phyloP scores from a whole-genome alignment of 768 basidiomycete species.

The Amanita polypyramis region DNA sequence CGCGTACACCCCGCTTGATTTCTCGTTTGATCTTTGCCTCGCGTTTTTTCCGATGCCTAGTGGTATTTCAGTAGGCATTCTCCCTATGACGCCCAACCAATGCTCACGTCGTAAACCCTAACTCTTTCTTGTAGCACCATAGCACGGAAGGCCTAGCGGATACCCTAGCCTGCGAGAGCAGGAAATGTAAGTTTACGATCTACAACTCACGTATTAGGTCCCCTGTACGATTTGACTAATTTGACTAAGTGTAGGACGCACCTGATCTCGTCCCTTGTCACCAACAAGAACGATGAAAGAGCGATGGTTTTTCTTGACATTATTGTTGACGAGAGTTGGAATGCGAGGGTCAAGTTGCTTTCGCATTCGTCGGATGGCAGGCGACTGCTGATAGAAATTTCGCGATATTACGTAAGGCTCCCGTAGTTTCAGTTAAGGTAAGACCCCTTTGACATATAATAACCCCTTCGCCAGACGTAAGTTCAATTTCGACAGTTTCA shows the following conservation, averaged over 20 bases:
- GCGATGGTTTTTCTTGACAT: slow-evolving; percentile 86
- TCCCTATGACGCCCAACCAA: not conserved
- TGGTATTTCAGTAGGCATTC: not conserved
- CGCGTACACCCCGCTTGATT: slow-evolving; percentile 87
- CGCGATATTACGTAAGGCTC: no score
- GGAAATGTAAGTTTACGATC: slow-evolving; percentile 92
- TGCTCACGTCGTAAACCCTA: slow-evolving; percentile 85
- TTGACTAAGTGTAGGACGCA: slow-evolving; percentile 21
- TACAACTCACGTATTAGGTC: slow-evolving; percentile 17
- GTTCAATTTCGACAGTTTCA: not conserved
- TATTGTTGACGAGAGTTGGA: slow-evolving; percentile 84
- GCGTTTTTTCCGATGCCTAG: slow-evolving; percentile 89
- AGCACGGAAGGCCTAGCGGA: slow-evolving; percentile 85
- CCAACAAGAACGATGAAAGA: slow-evolving; percentile 96
- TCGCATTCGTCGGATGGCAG: no score
- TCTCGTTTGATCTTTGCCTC: slow-evolving; percentile 96
- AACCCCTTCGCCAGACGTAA: not conserved
- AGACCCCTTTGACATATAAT: not conserved
- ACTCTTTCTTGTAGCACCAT: slow-evolving; percentile 99
- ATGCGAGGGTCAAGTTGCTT: slow-evolving; percentile 91
- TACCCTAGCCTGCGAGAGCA: slow-evolving; percentile 84
- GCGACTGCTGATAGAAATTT: no score
- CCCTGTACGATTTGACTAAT: not conserved
- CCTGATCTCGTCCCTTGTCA: slow-evolving; percentile 88
- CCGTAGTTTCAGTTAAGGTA: not conserved